phyloP scores from a whole-genome alignment of 345 rosid genomes.

The Microcos paniculata region DNA sequence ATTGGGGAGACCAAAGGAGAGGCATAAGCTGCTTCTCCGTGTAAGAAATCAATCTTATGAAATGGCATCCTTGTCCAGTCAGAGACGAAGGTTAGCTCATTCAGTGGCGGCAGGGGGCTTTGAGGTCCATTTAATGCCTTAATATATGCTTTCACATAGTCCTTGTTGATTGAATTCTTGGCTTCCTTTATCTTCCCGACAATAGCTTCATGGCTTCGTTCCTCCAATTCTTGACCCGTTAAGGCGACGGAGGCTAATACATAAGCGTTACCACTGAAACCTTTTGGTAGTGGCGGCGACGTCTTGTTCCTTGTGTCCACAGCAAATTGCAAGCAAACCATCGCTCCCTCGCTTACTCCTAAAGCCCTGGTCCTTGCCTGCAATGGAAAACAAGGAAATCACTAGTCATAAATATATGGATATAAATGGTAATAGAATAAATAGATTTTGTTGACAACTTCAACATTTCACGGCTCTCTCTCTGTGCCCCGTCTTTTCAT shows the following conservation, averaged over 20 bases:
- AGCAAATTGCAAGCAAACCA: slow-evolving; percentile 71
- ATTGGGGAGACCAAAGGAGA: slow-evolving; percentile 63
- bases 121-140: slow-evolving; percentile 47
- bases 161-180: slow-evolving; percentile 42
- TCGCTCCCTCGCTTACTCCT: slow-evolving; percentile 39
- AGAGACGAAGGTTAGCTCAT: slow-evolving; percentile 54
- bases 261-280: slow-evolving; percentile 63
- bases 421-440: too few species aligned
- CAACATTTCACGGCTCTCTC: too few species aligned
- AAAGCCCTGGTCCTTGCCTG: slow-evolving; percentile 63
- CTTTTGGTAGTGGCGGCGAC: slow-evolving; percentile 45
- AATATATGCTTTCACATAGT: slow-evolving; percentile 55
- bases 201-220: slow-evolving; percentile 32
- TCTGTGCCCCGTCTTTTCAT: too few species aligned
- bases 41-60: slow-evolving; percentile 47
- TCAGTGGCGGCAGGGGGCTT: slow-evolving; percentile 50
- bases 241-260: slow-evolving; percentile 56
- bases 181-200: slow-evolving; percentile 54
- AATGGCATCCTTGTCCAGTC: slow-evolving; percentile 83
- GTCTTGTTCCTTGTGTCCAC: slow-evolving; percentile 56
- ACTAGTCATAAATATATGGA: background rate
- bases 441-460: too few species aligned
- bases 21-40: slow-evolving; percentile 40
- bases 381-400: background rate
- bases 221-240: slow-evolving; percentile 49